A percentile compares a stretch with the other conserved stretches of the same genome.
These are phyloP conservation scores for Nannochloropsis gaditana DNA, from an alignment of 108 stramenopile genomes.

Conservation along the genomic window DNA sequence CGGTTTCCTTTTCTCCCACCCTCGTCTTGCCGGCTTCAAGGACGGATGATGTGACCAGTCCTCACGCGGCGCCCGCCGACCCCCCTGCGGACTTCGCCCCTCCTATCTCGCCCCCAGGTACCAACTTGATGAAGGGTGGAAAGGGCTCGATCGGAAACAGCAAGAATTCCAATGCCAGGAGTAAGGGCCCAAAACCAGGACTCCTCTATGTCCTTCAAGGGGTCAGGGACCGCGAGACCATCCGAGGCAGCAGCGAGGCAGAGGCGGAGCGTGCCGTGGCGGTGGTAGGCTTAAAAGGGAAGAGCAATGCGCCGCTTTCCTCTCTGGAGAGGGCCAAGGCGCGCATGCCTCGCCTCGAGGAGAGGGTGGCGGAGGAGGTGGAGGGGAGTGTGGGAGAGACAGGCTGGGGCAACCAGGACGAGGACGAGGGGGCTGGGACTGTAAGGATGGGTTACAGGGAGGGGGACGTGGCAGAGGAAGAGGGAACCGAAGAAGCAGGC, in stretches of 20 bases:
- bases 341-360: neutral
- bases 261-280: neutral
- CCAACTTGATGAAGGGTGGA: too few relatives aligned
- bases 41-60: too few relatives aligned
- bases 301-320: neutral
- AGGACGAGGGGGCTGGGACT: neutral
- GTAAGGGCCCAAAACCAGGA: neutral
- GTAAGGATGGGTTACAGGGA: neutral
- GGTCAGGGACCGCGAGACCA: neutral
- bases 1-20: neutral
- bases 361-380: neutral
- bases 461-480: neutral
- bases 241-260: neutral
- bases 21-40: too few relatives aligned
- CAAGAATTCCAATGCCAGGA: neutral
- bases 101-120: too few relatives aligned
- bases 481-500: neutral
- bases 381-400: neutral
- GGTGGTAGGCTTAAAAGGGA: neutral
- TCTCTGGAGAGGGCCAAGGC: slow-evolving; percentile 17
- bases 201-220: neutral
- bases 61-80: too few relatives aligned
- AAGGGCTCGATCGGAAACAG: neutral
- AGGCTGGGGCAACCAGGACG: neutral
- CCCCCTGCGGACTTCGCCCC: too few relatives aligned